phyloP scores from a whole-genome alignment of 345 rosid species.

The Mangifera indica region DNA sequence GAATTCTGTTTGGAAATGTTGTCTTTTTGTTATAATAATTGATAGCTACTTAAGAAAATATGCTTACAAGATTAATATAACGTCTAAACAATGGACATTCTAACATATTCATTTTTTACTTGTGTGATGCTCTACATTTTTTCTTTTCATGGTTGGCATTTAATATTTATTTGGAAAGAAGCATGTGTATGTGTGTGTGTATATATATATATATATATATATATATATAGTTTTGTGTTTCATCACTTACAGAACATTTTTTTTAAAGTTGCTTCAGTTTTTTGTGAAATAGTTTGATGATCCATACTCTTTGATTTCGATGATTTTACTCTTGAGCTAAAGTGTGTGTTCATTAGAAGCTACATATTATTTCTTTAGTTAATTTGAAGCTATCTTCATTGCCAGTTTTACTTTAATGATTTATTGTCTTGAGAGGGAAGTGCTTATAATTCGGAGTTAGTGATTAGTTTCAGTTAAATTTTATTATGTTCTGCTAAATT shows the following conservation, averaged over 20 bases:
- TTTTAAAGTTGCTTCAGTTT: neutral
- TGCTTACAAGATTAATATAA: neutral
- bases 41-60: neutral
- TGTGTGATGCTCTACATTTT: neutral
- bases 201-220: too few relatives aligned
- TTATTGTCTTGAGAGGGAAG: too few relatives aligned
- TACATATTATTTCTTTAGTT: neutral
- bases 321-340: neutral
- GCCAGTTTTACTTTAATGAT: too few relatives aligned
- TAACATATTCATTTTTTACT: neutral
- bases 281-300: too few relatives aligned
- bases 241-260: neutral
- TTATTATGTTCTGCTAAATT: too few relatives aligned
- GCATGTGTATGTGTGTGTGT: too few relatives aligned
- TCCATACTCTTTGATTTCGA: neutral
- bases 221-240: neutral
- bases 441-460: too few relatives aligned
- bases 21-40: conserved; percentile 1
- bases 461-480: too few relatives aligned
- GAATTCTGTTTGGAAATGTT: conserved; percentile 16
- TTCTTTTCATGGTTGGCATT: neutral
- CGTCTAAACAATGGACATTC: neutral
- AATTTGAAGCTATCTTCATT: too few relatives aligned
- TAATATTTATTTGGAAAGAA: neutral
- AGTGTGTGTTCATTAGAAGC: neutral